These are phyloP conservation scores for Penicillium expansum DNA, from an alignment of 2,329 filamentous ascomycete genomes.

Conservation along the genomic window DNA sequence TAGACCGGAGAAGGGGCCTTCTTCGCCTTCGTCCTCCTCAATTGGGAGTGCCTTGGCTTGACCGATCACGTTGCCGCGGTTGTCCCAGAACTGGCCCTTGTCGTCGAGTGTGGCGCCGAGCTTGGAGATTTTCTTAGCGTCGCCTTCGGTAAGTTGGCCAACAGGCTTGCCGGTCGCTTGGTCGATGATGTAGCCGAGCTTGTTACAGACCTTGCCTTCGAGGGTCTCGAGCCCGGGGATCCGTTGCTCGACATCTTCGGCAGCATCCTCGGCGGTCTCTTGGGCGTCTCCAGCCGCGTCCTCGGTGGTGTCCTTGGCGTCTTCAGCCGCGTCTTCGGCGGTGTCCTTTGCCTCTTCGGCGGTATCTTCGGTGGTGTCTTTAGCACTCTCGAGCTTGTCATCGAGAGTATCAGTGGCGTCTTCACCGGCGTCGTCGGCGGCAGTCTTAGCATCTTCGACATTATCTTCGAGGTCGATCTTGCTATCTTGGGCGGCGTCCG, in stretches of 20 bases:
- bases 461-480: conserved; percentile 18
- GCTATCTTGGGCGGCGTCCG: conserved; percentile 13
- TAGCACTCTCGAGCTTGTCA: conserved; percentile 21
- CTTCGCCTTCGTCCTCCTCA: conserved; percentile 37
- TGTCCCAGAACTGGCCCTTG: conserved; percentile 63
- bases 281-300: conserved; percentile 38
- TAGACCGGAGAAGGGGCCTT: conserved; percentile 46
- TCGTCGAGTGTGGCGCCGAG: conserved; percentile 48
- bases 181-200: conserved; percentile 45
- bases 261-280: conserved; percentile 22
- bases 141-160: conserved; percentile 61
- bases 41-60: conserved; percentile 50
- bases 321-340: conserved; percentile 27
- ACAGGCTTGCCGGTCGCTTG: conserved; percentile 45
- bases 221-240: conserved; percentile 33
- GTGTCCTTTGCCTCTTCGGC: conserved; percentile 36
- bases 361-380: conserved; percentile 24
- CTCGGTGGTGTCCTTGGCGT: conserved; percentile 28
- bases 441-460: conserved; percentile 9
- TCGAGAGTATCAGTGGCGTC: conserved; percentile 11
- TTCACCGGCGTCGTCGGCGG: conserved; percentile 3
- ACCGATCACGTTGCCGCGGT: conserved; percentile 62
- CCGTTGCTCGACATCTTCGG: conserved; percentile 26
- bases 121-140: conserved; percentile 59
- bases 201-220: conserved; percentile 45